Base-by-base conservation (phyloP, 768 basidiomycete genomes). In the Agaricus subrufescens region DNA sequence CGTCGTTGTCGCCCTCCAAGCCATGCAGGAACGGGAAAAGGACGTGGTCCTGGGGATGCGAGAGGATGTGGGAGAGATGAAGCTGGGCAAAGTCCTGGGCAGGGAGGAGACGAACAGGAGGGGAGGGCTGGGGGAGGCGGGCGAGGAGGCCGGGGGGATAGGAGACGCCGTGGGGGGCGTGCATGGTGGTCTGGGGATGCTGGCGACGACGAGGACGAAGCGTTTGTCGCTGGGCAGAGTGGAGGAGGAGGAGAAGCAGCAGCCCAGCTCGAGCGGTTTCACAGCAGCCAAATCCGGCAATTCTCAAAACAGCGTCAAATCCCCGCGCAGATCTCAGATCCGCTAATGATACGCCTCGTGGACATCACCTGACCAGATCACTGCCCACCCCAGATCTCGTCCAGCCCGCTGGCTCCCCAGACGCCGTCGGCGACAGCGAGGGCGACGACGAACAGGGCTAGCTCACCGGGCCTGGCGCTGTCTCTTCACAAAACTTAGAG, bases 21-120 rank as follows among this genome's bases (percentile, higher is more conserved):
- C 92, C 90, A 63, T 94, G 93, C 14, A 93, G 73, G 72, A 94
- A 96, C 0, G 93, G 93, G 67, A 96, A 96, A 56, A 94, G 81
- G 62, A 87, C 79, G 40, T 78, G 75, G 72, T 96, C 93, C 0
- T 88, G 87, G 1, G 90, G 83, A 69, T 94, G 89, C 1, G 82
- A 71, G 56, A 81, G 75, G 59, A 83, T 73, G 60, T 90, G 82
- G n/a, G 74, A 67, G 62, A 82, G 76, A 54, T 88, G 86, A 50
- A 93, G 69, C 19, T 74, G 66, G 3, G 84, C 75, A 65, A 91
- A 91, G 56, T 81, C 70, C 23, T 62, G 12, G 1, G 75, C 60
- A n/a, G 71, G 60, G 52, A 79, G 67, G 1, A 73, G 58, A 46
- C 68, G 69, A 49, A 75, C 65, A 54, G 67, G 63, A 54, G 56